Base-by-base conservation (phyloP, 2,329 filamentous ascomycete species). In the Colletotrichum sp. region DNA sequence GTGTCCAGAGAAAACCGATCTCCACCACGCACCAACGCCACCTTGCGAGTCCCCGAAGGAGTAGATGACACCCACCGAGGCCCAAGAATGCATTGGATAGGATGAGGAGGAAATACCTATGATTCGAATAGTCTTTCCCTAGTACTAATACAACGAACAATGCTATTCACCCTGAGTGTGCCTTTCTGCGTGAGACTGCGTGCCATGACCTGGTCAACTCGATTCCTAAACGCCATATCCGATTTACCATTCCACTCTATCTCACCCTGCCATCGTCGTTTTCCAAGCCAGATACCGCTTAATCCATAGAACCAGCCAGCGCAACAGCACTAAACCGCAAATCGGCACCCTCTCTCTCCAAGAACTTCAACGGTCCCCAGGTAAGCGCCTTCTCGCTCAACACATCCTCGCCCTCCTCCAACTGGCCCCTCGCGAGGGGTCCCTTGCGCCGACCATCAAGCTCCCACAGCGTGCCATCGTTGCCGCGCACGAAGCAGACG, bases 401-500 rank as follows among this genome's bases (percentile, higher is more conserved):
- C 69, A 95, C 92, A 84, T 96, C 94, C 83, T 96, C 94, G 48
- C 88, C 88, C 2, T 85, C 84, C 0, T 80, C 87, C 68, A 96
- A 83, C 59, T 85, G 81, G 0, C 93, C 94, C 28, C 90, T 83
- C 55, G 85, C 82, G 34, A 92, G 85, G 9, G 91, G 91, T 0
- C 91, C 91, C 83, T 91, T 92, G 72, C 89, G 82, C 67, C 90
- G 85, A 5, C 91, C 91, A 79, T 92, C 91, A 13, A 92, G 87
- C 86, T 92, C 91, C 90, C 90, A 92, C 48, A 92, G 80, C 15
- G 83, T 90, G 71, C 93, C 93, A 83, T 94, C 92, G 67, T 85
- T 86, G 36, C 88, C 88, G 87, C 96, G 97, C 68, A 97, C 94
- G 85, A 99, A 99, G 82, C 95, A 97, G 63, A 99, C 96, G 83